A percentile compares a stretch with the other conserved stretches of the same genome.
These are phyloP conservation scores for Penicillium crustosum DNA, from an alignment of 2,329 filamentous ascomycete genomes.

Conservation along the genomic window DNA sequence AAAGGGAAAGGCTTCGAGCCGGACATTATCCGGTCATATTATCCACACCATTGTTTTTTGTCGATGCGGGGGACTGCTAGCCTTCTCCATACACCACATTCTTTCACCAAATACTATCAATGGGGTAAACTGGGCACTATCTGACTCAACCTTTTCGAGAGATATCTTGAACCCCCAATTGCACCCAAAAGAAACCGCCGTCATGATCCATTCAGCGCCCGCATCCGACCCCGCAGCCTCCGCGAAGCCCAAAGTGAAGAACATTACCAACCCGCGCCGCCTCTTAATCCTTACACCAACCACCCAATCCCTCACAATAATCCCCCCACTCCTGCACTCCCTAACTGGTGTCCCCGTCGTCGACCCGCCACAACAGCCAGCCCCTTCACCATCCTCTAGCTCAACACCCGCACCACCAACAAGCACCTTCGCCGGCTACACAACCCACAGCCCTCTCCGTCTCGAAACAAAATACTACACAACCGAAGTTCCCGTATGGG, in stretches of 20 bases:
- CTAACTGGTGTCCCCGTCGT: slow-evolving; percentile 37
- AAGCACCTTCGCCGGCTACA: slow-evolving; percentile 47
- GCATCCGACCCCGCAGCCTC: slow-evolving; percentile 4
- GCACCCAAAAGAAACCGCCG: background rate
- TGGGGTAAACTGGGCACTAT: background rate
- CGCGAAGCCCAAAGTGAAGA: slow-evolving; percentile 18
- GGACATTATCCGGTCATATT: background rate
- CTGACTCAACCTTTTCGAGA: background rate
- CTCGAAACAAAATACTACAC: slow-evolving; percentile 47
- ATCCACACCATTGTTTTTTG: slow-evolving; percentile 17
- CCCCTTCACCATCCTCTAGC: background rate
- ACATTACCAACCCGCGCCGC: slow-evolving; percentile 42
- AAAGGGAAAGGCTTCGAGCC: too few relatives aligned
- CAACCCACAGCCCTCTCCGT: slow-evolving; percentile 44
- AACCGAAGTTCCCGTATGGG: slow-evolving; percentile 48
- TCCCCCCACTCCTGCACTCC: slow-evolving; percentile 39
- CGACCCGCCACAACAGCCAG: slow-evolving; percentile 23
- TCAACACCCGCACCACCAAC: slow-evolving; percentile 13
- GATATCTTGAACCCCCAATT: background rate
- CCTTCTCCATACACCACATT: slow-evolving; percentile 1
- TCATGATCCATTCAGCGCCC: slow-evolving; percentile 17
- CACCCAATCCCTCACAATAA: slow-evolving; percentile 35
- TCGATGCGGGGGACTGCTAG: slow-evolving; percentile 16
- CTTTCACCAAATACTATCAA: background rate
- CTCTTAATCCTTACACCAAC: slow-evolving; percentile 44